These are phyloP conservation scores for Aphanomyces cochlioides DNA, from an alignment of 352 stramenopile species.

Conservation along the genomic window DNA sequence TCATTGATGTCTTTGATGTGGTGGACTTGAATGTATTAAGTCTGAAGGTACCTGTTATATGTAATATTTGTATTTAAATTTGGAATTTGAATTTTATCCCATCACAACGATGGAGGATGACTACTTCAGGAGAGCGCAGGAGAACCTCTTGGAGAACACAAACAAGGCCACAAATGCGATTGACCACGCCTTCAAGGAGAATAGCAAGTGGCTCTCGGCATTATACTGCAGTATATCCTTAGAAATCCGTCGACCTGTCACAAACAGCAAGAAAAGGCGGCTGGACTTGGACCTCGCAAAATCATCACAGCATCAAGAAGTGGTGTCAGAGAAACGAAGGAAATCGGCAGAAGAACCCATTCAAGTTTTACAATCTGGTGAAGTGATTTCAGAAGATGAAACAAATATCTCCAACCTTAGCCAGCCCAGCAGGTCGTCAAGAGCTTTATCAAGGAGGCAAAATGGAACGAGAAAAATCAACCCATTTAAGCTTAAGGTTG, in stretches of 20 bases:
- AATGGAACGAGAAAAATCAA: neutral
- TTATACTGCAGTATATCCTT: constrained; percentile 16
- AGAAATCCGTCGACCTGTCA: neutral
- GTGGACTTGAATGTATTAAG: neutral
- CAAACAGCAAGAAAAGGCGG: constrained; percentile 10
- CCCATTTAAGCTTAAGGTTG: constrained; percentile 23
- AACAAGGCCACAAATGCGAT: neutral
- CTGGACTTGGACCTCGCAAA: neutral
- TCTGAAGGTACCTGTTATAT: neutral
- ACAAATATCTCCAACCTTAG: neutral
- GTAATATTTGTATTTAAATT: neutral
- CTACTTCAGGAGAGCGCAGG: constrained; percentile 8
- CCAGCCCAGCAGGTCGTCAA: too few relatives aligned
- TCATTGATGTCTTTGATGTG: too few relatives aligned
- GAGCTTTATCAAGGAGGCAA: too few relatives aligned
- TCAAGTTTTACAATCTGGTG: too few relatives aligned
- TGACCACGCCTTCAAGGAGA: neutral
- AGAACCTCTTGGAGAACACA: neutral
- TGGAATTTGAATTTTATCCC: neutral
- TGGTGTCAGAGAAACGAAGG: neutral
- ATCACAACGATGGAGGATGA: constrained; percentile 15
- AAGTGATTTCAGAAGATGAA: neutral
- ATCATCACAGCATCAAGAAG: neutral
- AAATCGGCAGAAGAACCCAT: neutral
- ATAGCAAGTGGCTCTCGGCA: neutral